Evolutionary conservation across 495 filamentous ascomycete genomes (phyloP).

Genomic region (Penicillium dipodomyicola): DNA sequence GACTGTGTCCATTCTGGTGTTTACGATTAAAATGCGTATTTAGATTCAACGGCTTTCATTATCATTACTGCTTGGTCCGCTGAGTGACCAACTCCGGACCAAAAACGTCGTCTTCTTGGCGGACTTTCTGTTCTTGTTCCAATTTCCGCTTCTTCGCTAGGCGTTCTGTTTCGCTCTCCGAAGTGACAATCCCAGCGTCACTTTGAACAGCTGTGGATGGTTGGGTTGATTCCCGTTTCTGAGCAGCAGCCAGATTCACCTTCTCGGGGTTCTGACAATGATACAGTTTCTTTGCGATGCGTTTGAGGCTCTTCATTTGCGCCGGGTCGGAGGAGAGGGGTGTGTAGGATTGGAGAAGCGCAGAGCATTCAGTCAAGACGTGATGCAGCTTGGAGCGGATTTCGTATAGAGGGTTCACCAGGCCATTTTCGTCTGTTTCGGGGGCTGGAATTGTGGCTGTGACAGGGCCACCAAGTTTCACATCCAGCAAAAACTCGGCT

Average conservation of each 20-base stretch:
- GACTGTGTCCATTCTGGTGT: neutral
- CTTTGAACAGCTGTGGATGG: constrained; percentile 15
- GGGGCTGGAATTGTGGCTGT: constrained; percentile 12
- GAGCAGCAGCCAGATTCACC: constrained; percentile 40
- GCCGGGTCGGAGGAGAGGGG: constrained; percentile 44
- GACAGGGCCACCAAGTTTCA: constrained; percentile 58
- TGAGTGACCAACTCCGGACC: constrained; percentile 42
- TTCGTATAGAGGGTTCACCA: constrained; percentile 29
- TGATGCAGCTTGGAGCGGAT: constrained; percentile 44
- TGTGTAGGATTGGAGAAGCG: constrained; percentile 38
- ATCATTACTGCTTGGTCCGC: constrained; percentile 32
- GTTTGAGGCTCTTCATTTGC: constrained; percentile 52
- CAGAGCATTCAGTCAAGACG: constrained; percentile 43
- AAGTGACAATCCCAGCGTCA: constrained; percentile 27
- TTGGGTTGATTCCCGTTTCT: constrained; percentile 42
- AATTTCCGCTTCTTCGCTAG: constrained; percentile 47
- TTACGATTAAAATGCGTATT: neutral
- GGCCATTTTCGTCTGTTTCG: constrained; percentile 10
- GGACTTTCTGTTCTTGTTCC: constrained; percentile 28
- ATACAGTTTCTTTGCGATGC: constrained; percentile 69
- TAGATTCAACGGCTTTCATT: neutral
- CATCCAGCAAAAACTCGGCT: constrained; percentile 66
- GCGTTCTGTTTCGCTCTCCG: constrained; percentile 45
- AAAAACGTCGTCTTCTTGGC: constrained; percentile 36
- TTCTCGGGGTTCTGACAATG: constrained; percentile 75